These are phyloP conservation scores for Aspergillus thermomutatus DNA, from an alignment of 2,329 filamentous ascomycete genomes.

Conservation along the genomic window DNA sequence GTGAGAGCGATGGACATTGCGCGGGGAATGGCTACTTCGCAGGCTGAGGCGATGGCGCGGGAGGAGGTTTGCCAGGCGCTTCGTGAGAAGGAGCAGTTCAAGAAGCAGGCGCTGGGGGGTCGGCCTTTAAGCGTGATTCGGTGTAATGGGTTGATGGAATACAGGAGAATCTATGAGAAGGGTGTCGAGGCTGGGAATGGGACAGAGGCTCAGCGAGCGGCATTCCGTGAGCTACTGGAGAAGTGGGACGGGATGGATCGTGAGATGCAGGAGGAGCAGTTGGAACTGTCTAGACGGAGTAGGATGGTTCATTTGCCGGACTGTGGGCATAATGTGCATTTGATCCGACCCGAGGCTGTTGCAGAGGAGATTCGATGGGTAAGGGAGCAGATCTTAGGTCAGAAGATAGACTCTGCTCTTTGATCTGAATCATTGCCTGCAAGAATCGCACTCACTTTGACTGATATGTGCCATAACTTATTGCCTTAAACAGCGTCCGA, in stretches of 20 bases:
- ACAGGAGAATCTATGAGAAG: constrained; percentile 29
- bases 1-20: constrained; percentile 28
- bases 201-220: constrained; percentile 26
- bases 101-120: constrained; percentile 22
- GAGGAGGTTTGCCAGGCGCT: constrained; percentile 26
- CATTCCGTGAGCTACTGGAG: constrained; percentile 28
- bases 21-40: constrained; percentile 16
- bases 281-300: constrained; percentile 28
- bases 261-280: constrained; percentile 30
- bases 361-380: constrained; percentile 37
- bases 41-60: constrained; percentile 21
- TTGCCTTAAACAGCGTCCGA: no score
- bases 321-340: constrained; percentile 39
- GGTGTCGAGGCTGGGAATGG: constrained; percentile 34
- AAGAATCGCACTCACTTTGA: background rate
- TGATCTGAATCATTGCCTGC: background rate
- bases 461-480: no score
- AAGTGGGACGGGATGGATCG: constrained; percentile 25
- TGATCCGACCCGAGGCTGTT: constrained; percentile 35
- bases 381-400: constrained; percentile 7
- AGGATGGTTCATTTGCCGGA: constrained; percentile 30
- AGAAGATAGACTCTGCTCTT: background rate
- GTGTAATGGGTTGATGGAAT: constrained; percentile 31
- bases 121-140: constrained; percentile 36
- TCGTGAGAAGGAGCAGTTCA: constrained; percentile 30